phyloP scores from a whole-genome alignment of 495 filamentous ascomycete species.

The Pyronema omphalodes region DNA sequence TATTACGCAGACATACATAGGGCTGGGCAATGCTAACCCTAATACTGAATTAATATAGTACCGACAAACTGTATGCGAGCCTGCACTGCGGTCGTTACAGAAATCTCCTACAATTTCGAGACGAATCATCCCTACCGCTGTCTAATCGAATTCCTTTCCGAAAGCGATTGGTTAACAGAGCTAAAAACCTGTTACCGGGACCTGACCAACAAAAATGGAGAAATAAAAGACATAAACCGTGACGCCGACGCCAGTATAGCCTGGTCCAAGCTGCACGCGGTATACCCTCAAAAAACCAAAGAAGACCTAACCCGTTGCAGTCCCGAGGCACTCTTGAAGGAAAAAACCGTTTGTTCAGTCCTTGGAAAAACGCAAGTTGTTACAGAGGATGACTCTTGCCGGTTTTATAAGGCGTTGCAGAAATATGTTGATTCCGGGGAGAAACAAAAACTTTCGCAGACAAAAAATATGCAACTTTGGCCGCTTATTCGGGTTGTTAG shows the following conservation, averaged over 20 bases:
- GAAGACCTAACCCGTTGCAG: constrained; percentile 29
- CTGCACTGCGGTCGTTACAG: constrained; percentile 47
- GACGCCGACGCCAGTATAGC: constrained; percentile 36
- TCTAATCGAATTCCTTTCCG: constrained; percentile 44
- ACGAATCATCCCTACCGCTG: constrained; percentile 34
- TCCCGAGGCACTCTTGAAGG: constrained; percentile 27
- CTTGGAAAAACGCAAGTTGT: constrained; percentile 34
- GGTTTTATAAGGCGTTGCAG: constrained; percentile 32
- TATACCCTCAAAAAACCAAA: constrained; percentile 40
- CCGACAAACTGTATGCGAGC: constrained; percentile 43
- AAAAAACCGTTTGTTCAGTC: constrained; percentile 27
- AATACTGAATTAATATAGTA: constrained; percentile 15
- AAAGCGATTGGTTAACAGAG: constrained; percentile 40
- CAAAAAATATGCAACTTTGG: constrained; percentile 38
- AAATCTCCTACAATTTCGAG: constrained; percentile 46
- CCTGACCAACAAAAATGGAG: constrained; percentile 31
- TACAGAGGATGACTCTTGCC: constrained; percentile 22
- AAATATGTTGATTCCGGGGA: constrained; percentile 36
- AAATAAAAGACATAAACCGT: constrained; percentile 11
- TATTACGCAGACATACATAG: neutral
- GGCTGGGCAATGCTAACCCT: neutral
- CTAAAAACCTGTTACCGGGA: constrained; percentile 35
- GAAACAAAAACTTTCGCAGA: constrained; percentile 26
- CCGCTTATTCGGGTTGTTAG: constrained; percentile 48
- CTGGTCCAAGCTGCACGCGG: constrained; percentile 43